Percentiles rank a stretch among this genome's conserved stretches.
These are phyloP conservation scores for Podospora bellae-mahoneyi DNA, from an alignment of 495 filamentous ascomycete genomes.

Conservation along the genomic window DNA sequence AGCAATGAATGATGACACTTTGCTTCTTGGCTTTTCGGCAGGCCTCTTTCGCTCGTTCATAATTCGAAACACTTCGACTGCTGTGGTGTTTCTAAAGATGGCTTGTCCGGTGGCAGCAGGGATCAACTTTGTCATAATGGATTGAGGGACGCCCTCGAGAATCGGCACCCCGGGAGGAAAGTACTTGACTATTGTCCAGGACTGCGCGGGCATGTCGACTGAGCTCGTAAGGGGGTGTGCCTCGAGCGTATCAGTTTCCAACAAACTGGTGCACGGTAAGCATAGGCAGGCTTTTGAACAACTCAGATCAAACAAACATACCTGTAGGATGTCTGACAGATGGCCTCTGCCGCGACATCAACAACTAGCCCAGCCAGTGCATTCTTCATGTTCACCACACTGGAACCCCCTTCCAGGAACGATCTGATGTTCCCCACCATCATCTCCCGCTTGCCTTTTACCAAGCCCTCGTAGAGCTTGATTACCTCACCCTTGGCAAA, in stretches of 20 bases:
- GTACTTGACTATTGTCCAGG: not conserved
- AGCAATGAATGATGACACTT: not conserved
- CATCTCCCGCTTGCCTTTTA: not conserved
- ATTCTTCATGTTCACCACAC: constrained; percentile 1
- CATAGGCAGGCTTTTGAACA: not conserved
- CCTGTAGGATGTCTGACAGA: not conserved
- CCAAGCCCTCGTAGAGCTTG: not conserved
- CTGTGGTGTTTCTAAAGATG: not conserved
- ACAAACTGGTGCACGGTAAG: not conserved
- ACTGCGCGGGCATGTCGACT: not conserved
- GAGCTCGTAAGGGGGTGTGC: not conserved
- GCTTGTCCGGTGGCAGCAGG: not conserved
- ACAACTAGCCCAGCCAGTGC: not conserved
- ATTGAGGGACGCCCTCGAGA: not conserved
- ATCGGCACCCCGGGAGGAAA: not conserved
- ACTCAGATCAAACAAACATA: not conserved
- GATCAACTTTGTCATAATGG: not conserved
- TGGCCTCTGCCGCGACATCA: not conserved
- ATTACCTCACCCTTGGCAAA: constrained; percentile 1
- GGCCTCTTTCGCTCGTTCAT: not conserved
- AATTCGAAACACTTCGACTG: not conserved
- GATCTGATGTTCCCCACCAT: not conserved
- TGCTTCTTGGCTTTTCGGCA: not conserved
- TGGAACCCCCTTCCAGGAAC: not conserved
- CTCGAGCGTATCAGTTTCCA: not conserved